A percentile compares a stretch with the other conserved stretches of the same genome.
These are phyloP conservation scores for Hericium erinaceus DNA, from an alignment of 768 basidiomycete genomes.

Conservation along the genomic window DNA sequence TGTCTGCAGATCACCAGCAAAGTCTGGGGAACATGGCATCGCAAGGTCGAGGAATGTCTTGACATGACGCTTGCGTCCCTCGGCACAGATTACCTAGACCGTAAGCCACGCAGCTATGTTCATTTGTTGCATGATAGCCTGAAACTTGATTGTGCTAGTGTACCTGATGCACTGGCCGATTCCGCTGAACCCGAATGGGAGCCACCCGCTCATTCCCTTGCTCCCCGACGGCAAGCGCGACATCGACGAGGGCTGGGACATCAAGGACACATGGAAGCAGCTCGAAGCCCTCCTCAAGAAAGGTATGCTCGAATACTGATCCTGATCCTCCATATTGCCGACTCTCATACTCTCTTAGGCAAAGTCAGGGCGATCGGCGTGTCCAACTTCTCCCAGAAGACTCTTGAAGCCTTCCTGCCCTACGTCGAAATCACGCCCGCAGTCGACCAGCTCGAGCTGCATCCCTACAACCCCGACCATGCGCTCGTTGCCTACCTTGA, in stretches of 20 bases:
- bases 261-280: constrained; percentile 74
- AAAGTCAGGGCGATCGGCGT: constrained; percentile 62
- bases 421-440: constrained; percentile 62
- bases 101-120: constrained; percentile 29
- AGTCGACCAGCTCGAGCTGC: constrained; percentile 57
- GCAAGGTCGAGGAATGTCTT: constrained; percentile 62
- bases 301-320: constrained; percentile 24
- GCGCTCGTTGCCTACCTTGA: constrained; percentile 53
- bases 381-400: constrained; percentile 64
- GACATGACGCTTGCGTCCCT: constrained; percentile 70
- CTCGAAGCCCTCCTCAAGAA: constrained; percentile 69
- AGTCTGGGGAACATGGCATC: constrained; percentile 60
- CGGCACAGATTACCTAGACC: constrained; percentile 79
- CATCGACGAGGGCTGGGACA: constrained; percentile 53
- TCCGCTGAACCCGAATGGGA: constrained; percentile 61
- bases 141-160: constrained; percentile 23
- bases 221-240: constrained; percentile 59
- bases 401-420: constrained; percentile 64
- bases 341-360: constrained; percentile 27
- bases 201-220: constrained; percentile 47
- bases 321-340: background rate
- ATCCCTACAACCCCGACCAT: constrained; percentile 69
- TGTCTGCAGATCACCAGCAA: constrained; percentile 56
- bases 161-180: constrained; percentile 80
- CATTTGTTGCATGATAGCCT: background rate